A percentile compares a stretch with the other conserved stretches of the same genome.
Conservation (phyloP, 2,329 filamentous ascomycete genomes). For the Stagonosporopsis rhizophila region DNA sequence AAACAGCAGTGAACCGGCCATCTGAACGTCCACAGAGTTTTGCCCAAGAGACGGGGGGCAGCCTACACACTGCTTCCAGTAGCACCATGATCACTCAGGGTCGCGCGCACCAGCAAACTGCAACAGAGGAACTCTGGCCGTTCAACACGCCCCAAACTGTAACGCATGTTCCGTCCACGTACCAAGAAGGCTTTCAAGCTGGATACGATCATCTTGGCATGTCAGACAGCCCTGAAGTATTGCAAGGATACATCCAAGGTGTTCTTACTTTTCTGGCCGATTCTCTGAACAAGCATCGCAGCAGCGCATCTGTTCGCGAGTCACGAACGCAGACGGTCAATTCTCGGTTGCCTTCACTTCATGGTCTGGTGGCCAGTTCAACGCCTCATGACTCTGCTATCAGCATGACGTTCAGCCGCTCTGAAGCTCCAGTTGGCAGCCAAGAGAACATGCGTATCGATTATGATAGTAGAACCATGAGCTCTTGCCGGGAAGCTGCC, state of each 20-base stretch:
- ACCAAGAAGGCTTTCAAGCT: slow-evolving; percentile 49
- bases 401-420: slow-evolving; percentile 35
- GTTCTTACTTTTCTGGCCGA: slow-evolving; percentile 40
- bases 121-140: slow-evolving; percentile 33
- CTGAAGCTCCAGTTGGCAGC: slow-evolving; percentile 15
- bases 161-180: slow-evolving; percentile 40
- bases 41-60: slow-evolving; percentile 9
- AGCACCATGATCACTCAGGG: slow-evolving; percentile 20
- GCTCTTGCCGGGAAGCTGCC: slow-evolving; percentile 22
- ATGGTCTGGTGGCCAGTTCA: slow-evolving; percentile 33
- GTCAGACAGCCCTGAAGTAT: slow-evolving; percentile 40
- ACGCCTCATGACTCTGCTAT: slow-evolving; percentile 40
- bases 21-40: slow-evolving; percentile 13
- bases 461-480: slow-evolving; percentile 18
- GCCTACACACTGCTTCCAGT: slow-evolving; percentile 20
- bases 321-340: slow-evolving; percentile 17
- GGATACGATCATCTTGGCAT: slow-evolving; percentile 46
- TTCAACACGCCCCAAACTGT: slow-evolving; percentile 28
- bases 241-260: slow-evolving; percentile 45
- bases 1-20: slow-evolving; percentile 15
- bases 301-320: slow-evolving; percentile 18
- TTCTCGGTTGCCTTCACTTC: slow-evolving; percentile 35
- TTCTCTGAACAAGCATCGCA: slow-evolving; percentile 30
- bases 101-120: slow-evolving; percentile 26
- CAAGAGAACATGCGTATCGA: slow-evolving; percentile 39